Conservation (phyloP, 768 basidiomycete species). For the Suillus weaverae region DNA sequence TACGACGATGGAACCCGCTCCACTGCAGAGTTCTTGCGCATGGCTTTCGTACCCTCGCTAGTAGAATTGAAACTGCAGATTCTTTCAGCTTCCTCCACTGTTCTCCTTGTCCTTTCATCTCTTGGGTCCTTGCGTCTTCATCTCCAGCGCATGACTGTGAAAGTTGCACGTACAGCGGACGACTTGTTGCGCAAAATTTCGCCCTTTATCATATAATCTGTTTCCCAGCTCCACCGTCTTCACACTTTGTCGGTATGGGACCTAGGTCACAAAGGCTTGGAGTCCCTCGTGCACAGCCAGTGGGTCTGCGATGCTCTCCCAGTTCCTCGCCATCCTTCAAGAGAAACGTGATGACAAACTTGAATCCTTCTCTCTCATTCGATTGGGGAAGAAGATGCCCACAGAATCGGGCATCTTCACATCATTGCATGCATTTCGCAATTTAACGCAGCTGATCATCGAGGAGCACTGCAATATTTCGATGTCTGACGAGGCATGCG, state of each 20-base stretch:
- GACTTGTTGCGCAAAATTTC: not conserved
- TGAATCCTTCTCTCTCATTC: not conserved
- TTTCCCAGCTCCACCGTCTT: not conserved
- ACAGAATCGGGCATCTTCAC: not conserved
- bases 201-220: not conserved
- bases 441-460: not conserved
- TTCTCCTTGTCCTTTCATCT: not conserved
- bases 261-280: not conserved
- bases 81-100: not conserved
- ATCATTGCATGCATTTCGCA: not conserved
- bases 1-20: conserved; percentile 18
- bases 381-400: not conserved
- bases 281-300: too few species aligned
- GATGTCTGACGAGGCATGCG: conserved; percentile 19
- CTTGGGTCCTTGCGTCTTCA: not conserved
- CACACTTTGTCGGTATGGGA: not conserved
- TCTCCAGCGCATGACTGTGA: not conserved
- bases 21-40: conserved; percentile 24
- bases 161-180: not conserved
- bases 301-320: not conserved
- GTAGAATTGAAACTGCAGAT: not conserved
- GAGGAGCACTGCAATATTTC: conserved; percentile 15
- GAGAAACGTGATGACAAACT: not conserved
- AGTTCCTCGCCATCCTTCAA: not conserved
- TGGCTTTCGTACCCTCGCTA: conserved; percentile 25